These are phyloP conservation scores for Hanseniaspora mollemarum DNA, from an alignment of 805 yeast species.

Conservation along the genomic window DNA sequence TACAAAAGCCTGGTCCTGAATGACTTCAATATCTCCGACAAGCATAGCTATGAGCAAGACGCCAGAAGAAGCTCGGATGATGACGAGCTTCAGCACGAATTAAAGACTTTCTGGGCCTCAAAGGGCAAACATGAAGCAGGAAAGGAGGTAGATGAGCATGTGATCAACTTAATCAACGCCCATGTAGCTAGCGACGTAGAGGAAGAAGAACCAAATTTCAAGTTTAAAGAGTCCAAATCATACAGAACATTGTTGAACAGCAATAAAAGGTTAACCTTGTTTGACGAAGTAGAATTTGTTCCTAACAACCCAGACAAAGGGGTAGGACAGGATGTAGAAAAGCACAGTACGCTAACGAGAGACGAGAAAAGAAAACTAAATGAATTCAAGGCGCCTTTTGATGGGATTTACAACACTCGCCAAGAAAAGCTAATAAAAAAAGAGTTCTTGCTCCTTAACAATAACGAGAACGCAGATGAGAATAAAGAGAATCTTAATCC, in stretches of 20 bases:
- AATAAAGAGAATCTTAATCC: neutral
- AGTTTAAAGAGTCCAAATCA: neutral
- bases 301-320: neutral
- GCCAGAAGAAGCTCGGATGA: neutral
- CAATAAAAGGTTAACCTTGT: neutral
- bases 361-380: slow-evolving; percentile 13
- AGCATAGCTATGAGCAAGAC: neutral
- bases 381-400: slow-evolving; percentile 9
- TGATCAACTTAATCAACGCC: neutral
- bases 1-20: slow-evolving; percentile 13
- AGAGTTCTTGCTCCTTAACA: slow-evolving; percentile 1
- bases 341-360: neutral
- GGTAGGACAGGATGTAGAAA: neutral
- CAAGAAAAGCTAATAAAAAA: neutral
- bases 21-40: neutral
- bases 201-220: neutral
- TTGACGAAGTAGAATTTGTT: slow-evolving; percentile 3
- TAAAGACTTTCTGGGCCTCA: neutral
- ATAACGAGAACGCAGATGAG: neutral
- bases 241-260: neutral
- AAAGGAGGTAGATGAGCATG: neutral
- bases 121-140: neutral
- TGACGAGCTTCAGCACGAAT: neutral
- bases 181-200: neutral
- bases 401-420: neutral